phyloP scores from a whole-genome alignment of 2,329 filamentous ascomycete genomes.

The Magnaporthiopsis incrustans region DNA sequence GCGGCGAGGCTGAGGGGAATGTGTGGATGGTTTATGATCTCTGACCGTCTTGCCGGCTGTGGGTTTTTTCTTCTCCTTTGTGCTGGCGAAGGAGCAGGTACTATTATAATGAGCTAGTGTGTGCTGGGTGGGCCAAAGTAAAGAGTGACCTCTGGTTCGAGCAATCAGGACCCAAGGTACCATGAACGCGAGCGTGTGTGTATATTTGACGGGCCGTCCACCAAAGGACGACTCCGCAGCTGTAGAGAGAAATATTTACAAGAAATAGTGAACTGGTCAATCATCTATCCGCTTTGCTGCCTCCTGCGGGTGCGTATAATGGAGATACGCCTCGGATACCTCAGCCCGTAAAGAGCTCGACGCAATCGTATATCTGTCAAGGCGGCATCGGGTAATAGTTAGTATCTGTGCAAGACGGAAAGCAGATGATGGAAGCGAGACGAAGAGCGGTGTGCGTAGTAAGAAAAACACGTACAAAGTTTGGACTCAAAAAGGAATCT shows the following conservation, averaged over 20 bases:
- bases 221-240: too few relatives aligned
- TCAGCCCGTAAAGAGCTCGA: background rate
- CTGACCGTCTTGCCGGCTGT: conserved; percentile 2
- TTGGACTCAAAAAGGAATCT: background rate
- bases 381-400: background rate
- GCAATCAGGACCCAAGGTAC: too few relatives aligned
- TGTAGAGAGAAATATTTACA: too few relatives aligned
- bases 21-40: conserved; percentile 35
- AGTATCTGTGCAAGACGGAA: background rate
- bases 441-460: background rate
- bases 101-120: too few relatives aligned
- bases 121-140: too few relatives aligned
- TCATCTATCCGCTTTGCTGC: background rate
- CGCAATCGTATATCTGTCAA: conserved; percentile 2
- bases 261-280: too few relatives aligned
- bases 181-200: too few relatives aligned
- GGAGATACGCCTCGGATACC: background rate
- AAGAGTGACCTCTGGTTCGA: too few relatives aligned
- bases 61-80: too few relatives aligned
- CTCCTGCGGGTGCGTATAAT: background rate
- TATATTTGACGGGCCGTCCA: too few relatives aligned
- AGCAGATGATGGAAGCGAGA: background rate
- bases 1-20: conserved; percentile 24
- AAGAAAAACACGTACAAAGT: background rate
- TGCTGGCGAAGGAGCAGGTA: too few relatives aligned